These are phyloP conservation scores for Trichoderma semiorbis DNA, from an alignment of 2,329 filamentous ascomycete genomes.

Conservation along the genomic window DNA sequence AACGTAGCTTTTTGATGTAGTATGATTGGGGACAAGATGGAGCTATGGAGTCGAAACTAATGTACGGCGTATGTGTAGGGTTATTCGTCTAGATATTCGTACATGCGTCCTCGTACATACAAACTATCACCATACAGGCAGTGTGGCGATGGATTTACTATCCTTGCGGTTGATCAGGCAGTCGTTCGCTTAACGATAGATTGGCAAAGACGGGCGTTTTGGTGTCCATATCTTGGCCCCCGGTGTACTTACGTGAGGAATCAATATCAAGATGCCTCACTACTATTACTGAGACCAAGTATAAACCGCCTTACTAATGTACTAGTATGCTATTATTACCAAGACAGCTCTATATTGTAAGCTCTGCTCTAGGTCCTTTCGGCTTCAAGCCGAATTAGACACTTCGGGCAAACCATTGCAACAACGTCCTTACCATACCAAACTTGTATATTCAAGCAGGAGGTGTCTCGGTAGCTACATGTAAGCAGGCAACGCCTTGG, in stretches of 20 bases:
- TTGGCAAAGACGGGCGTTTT: neutral
- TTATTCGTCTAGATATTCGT: neutral
- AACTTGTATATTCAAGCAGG: neutral
- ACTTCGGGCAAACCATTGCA: neutral
- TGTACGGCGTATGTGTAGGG: neutral
- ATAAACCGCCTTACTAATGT: neutral
- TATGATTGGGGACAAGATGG: neutral
- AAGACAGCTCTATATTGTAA: neutral
- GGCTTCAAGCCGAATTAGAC: neutral
- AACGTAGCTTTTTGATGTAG: neutral
- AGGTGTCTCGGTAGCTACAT: neutral
- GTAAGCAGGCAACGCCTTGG: neutral
- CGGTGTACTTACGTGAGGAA: neutral
- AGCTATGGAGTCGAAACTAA: neutral
- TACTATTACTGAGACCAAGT: neutral
- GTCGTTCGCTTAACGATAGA: neutral
- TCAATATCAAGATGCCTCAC: neutral
- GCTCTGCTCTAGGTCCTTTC: neutral
- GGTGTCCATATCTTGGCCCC: neutral
- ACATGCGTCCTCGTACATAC: neutral
- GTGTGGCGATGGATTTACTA: neutral
- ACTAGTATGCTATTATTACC: neutral
- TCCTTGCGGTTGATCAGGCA: constrained; percentile 8
- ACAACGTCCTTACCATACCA: neutral
- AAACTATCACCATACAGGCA: neutral